These are phyloP conservation scores for Kingdonia uniflora DNA, from an alignment of 164 flowering plant genomes.

Conservation along the genomic window DNA sequence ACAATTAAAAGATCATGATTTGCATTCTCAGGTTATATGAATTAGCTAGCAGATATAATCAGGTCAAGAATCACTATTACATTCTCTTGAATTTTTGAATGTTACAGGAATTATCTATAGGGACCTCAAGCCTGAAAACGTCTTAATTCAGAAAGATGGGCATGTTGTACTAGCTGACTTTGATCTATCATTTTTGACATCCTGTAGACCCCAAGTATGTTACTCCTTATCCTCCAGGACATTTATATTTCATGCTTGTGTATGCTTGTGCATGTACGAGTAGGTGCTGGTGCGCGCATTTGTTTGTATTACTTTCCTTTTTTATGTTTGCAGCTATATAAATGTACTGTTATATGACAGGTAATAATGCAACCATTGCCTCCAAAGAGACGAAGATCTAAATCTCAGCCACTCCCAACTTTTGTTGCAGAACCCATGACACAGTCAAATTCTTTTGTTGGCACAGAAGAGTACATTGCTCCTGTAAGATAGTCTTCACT, in stretches of 20 bases:
- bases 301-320: neutral
- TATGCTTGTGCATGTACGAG: neutral
- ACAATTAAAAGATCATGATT: too few relatives aligned
- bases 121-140: constrained; percentile 95
- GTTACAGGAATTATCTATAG: constrained; percentile 81
- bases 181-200: constrained; percentile 80
- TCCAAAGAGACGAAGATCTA: constrained; percentile 45
- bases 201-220: constrained; percentile 78
- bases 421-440: constrained; percentile 84
- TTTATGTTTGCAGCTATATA: neutral
- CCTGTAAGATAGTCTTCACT: constrained; percentile 48
- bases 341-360: constrained; percentile 25
- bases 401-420: constrained; percentile 56
- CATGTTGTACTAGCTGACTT: constrained; percentile 82
- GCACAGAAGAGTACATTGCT: constrained; percentile 98
- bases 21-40: too few relatives aligned
- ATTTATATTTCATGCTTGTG: neutral
- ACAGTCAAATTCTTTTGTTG: constrained; percentile 95
- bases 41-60: too few relatives aligned
- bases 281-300: neutral
- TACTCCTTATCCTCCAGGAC: neutral
- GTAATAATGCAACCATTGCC: constrained; percentile 43
- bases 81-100: neutral
- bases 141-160: constrained; percentile 83
- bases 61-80: constrained; percentile 1